Base-by-base conservation (phyloP, 129 eudicot genomes). In the Chrysanthemum makinoi region DNA sequence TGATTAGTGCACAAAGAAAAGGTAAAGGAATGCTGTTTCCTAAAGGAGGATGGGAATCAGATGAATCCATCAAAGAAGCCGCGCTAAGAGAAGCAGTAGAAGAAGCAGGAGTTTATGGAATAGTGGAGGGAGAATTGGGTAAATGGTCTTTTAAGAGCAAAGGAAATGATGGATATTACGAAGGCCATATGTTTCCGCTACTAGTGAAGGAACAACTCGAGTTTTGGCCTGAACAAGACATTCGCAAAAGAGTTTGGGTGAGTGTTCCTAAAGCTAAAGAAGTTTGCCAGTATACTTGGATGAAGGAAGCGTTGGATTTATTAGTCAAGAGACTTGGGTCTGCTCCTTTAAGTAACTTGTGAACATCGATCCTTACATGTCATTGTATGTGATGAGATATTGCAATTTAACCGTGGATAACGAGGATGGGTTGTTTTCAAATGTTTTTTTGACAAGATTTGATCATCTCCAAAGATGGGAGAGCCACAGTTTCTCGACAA, bases 21-120 rank as follows among this genome's bases (percentile, higher is more conserved):
- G 93, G 85, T 71, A 89, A 89, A 86, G 93, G 96, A 28, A 80
- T 89, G 96, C 68, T 89, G 64, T 89, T 89, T 43, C 96, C 96
- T 10, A 89, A 89, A 90, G 96, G 96, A 57, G 96, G 96, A 4
- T 89, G 96, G 96, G 96, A 89, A 69, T 65, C 50, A 0, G 88
- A 89, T 79, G 96, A 89, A 77, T 50, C 82, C 56, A 80, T 86
- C 11, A 78, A 58, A 39, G 88, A 84, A 3, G 96, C 96, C 2
- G 96, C 93, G 11, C 26, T 75, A 75, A 83, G 96, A 17, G 96
- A 89, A 51, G 78, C 96, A 0, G 53, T 78, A 19, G 96, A 89
- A 80, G 96, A 89, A 76, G 96, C 96, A 10, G 96, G 96, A 18
- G 93, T 89, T 2, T 24, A 16, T 0, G 96, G 96, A 39, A 81